A percentile compares a stretch with the other conserved stretches of the same genome.
Conservation (phyloP, 78 protist species). For the Emiliania huxleyi region DNA sequence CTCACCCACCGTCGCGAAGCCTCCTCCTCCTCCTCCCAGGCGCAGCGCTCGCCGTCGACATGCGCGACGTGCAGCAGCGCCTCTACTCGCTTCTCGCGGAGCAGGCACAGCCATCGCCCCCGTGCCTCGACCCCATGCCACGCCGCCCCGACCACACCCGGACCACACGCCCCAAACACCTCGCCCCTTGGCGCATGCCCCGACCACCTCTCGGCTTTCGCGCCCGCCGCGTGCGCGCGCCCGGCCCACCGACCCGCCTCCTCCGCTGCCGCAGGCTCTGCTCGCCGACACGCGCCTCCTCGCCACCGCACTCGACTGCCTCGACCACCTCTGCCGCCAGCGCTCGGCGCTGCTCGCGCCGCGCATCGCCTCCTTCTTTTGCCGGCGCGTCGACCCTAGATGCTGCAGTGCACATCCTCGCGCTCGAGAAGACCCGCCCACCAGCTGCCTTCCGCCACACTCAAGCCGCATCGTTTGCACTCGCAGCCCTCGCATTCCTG, state of each 20-base stretch:
- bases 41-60: not conserved
- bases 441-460: too few species aligned
- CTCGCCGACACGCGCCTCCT: not conserved
- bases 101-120: not conserved
- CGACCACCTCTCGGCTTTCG: too few species aligned
- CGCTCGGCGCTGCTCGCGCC: not conserved
- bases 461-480: too few species aligned
- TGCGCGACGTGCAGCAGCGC: not conserved
- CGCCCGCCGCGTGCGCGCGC: too few species aligned
- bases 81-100: not conserved
- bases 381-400: not conserved
- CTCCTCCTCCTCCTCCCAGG: not conserved
- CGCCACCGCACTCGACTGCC: slow-evolving; percentile 16
- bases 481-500: too few species aligned
- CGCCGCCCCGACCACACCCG: too few species aligned
- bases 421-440: not conserved
- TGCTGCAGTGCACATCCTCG: not conserved
- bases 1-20: too few species aligned
- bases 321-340: not conserved
- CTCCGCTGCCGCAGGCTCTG: too few species aligned
- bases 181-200: too few species aligned
- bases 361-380: not conserved
- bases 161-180: too few species aligned
- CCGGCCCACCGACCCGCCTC: too few species aligned
- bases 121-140: not conserved